These are phyloP conservation scores for Mycena venus DNA, from an alignment of 768 basidiomycete species.

Conservation along the genomic window DNA sequence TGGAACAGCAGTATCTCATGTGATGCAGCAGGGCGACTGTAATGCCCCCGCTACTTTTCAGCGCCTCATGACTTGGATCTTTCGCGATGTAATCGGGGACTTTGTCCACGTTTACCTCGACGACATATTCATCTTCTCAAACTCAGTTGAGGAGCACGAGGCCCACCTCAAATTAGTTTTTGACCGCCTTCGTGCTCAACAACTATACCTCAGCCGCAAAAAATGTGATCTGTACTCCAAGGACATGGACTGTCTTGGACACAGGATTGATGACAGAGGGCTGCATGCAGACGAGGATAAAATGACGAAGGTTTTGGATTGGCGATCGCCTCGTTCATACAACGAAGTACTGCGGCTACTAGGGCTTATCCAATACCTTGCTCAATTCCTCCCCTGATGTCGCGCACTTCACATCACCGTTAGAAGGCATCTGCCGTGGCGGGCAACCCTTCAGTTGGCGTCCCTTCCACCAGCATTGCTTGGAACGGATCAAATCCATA, in stretches of 20 bases:
- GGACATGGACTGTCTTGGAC: slow-evolving; percentile 30
- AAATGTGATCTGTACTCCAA: slow-evolving; percentile 41
- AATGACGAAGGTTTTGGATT: not conserved
- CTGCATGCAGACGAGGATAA: slow-evolving; percentile 43
- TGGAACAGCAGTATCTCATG: not conserved
- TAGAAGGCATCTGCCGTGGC: not conserved
- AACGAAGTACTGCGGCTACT: not conserved
- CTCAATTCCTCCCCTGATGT: not conserved
- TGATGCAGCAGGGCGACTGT: slow-evolving; percentile 51
- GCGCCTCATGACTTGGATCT: slow-evolving; percentile 55
- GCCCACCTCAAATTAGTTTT: slow-evolving; percentile 49
- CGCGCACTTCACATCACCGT: not conserved
- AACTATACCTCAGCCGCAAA: slow-evolving; percentile 47
- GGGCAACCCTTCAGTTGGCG: not conserved
- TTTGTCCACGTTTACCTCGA: slow-evolving; percentile 61
- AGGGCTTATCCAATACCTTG: not conserved
- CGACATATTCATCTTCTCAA: slow-evolving; percentile 56
- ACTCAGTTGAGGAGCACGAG: slow-evolving; percentile 54
- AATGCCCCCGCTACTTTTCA: slow-evolving; percentile 61
- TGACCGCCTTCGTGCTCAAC: slow-evolving; percentile 35
- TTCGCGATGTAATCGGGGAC: slow-evolving; percentile 50
- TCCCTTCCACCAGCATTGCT: not conserved
- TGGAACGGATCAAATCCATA: not conserved
- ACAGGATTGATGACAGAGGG: slow-evolving; percentile 47
- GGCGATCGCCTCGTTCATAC: not conserved